These are phyloP conservation scores for Solanum gandarillasii DNA, from an alignment of 257 asterid genomes.

Conservation along the genomic window DNA sequence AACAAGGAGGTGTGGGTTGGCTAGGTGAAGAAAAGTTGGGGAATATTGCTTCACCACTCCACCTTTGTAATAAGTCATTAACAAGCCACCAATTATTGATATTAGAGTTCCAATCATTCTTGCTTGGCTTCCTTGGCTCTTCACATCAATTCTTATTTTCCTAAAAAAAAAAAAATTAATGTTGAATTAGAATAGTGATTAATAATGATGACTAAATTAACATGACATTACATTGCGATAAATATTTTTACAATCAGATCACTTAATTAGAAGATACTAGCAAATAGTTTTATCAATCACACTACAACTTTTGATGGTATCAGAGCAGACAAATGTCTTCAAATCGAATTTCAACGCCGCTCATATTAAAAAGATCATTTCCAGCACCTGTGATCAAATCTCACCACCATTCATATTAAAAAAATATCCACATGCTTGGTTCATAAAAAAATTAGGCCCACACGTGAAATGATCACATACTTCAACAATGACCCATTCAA, in stretches of 20 bases:
- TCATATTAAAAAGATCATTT: neutral
- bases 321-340: accelerated
- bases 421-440: accelerated
- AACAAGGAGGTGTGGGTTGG: conserved; percentile 24
- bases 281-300: neutral
- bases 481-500: neutral
- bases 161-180: neutral
- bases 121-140: conserved; percentile 34
- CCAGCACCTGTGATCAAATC: too few relatives aligned
- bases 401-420: accelerated
- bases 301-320: neutral
- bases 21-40: conserved; percentile 7
- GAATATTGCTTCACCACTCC: conserved; percentile 36
- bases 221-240: too few relatives aligned
- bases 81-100: conserved; percentile 45
- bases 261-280: too few relatives aligned
- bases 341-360: neutral
- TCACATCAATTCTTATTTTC: conserved; percentile 37
- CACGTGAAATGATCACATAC: neutral
- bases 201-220: too few relatives aligned
- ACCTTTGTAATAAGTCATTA: conserved; percentile 46
- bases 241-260: neutral
- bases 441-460: too few relatives aligned
- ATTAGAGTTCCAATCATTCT: conserved; percentile 46
- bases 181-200: neutral